Conservation (phyloP, 208 protist genomes). For the Leishmania lainsoni region DNA sequence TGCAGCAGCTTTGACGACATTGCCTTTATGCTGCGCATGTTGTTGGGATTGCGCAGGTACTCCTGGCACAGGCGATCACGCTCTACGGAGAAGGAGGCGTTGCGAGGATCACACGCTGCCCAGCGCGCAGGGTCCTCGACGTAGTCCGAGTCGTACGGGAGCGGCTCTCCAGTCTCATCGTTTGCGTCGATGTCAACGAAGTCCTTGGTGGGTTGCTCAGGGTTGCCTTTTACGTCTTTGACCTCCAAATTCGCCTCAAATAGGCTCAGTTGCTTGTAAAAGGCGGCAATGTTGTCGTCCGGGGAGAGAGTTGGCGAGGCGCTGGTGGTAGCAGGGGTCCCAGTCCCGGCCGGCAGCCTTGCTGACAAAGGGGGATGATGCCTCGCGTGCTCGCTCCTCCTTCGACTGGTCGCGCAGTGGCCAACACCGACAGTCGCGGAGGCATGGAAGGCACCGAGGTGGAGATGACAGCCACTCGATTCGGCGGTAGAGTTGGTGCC, state of each 20-base stretch:
- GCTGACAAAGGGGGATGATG: not conserved
- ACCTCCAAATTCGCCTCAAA: slow-evolving; percentile 47
- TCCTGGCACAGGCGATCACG: slow-evolving; percentile 66
- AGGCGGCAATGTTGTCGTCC: slow-evolving; percentile 23
- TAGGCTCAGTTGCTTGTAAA: slow-evolving; percentile 20
- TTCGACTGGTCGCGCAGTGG: not conserved
- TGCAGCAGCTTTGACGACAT: slow-evolving; percentile 65
- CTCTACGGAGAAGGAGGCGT: slow-evolving; percentile 61
- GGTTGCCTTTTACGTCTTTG: slow-evolving; percentile 48
- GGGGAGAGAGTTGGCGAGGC: slow-evolving; percentile 1
- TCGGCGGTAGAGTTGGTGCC: slow-evolving; percentile 23
- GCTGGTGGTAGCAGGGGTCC: not conserved
- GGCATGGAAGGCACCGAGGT: slow-evolving; percentile 21
- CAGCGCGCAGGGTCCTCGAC: slow-evolving; percentile 32
- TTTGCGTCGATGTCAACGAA: slow-evolving; percentile 64
- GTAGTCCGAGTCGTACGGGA: slow-evolving; percentile 51
- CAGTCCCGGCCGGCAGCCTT: not conserved
- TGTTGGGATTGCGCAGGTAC: slow-evolving; percentile 75
- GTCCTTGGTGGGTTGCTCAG: slow-evolving; percentile 56
- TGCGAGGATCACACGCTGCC: slow-evolving; percentile 66
- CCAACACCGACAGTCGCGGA: not conserved
- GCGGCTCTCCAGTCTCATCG: slow-evolving; percentile 39
- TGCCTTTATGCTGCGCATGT: slow-evolving; percentile 80
- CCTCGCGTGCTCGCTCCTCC: not conserved
- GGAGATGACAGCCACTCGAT: slow-evolving; percentile 19